These are phyloP conservation scores for Penicillium parvum DNA, from an alignment of 495 filamentous ascomycete species.

Conservation along the genomic window DNA sequence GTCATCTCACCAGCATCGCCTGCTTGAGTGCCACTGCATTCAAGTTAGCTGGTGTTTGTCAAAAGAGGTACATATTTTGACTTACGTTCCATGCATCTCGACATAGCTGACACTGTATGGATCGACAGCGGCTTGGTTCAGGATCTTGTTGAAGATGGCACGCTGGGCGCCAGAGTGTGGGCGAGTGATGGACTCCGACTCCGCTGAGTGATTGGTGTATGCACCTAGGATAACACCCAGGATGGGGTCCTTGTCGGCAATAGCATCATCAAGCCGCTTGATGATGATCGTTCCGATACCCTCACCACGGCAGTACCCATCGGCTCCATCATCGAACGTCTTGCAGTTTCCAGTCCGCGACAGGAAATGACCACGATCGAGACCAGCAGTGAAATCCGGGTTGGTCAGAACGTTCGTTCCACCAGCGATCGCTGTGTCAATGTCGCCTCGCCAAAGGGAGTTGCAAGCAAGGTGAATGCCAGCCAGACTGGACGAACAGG, in stretches of 20 bases:
- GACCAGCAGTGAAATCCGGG: conserved; percentile 71
- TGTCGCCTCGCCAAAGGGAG: conserved; percentile 67
- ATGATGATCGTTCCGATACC: conserved; percentile 37
- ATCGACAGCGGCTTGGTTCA: conserved; percentile 40
- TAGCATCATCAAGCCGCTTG: conserved; percentile 42
- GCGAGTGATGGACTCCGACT: conserved; percentile 37
- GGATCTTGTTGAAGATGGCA: conserved; percentile 38
- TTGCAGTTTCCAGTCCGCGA: conserved; percentile 72
- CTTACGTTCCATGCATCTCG: conserved; percentile 50
- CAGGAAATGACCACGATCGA: conserved; percentile 73
- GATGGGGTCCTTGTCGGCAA: conserved; percentile 41
- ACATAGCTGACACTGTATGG: conserved; percentile 47
- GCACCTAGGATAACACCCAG: conserved; percentile 32
- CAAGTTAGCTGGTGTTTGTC: no score
- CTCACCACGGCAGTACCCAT: conserved; percentile 72
- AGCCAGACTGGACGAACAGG: conserved; percentile 75
- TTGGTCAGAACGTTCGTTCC: conserved; percentile 75
- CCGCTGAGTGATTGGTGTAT: conserved; percentile 35
- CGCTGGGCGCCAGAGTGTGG: conserved; percentile 47
- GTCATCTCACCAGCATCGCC: conserved; percentile 32
- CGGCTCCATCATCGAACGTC: conserved; percentile 66
- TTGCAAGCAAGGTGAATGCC: conserved; percentile 76
- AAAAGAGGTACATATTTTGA: no score
- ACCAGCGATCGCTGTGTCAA: conserved; percentile 74
- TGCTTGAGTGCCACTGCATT: conserved; percentile 37